Evolutionary conservation across 768 basidiomycete species (phyloP), one percentile per base, ranked within the genome.

Genomic region (Piloderma croceum): DNA sequence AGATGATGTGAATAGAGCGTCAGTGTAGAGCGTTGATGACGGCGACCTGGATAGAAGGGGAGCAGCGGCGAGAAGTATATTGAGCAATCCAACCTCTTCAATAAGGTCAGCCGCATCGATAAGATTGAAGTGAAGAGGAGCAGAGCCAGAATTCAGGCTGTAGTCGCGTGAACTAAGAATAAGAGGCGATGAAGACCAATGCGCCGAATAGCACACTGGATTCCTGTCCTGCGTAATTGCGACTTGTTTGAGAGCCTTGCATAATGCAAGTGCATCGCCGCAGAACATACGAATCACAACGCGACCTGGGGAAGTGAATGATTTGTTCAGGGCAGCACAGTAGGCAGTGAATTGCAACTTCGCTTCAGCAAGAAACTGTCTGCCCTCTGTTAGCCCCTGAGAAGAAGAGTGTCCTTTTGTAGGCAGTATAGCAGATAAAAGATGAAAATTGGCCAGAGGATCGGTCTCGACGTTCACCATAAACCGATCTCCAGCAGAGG

Each of bases 31-130:
- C 2, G 64, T 55, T 4, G 65, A 51, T 12, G 54, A 55, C 3
- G 55, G 36, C 6, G 61, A 50, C 10, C 47, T 43, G 7, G 39
- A 34, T 6, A 74, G 56, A 6, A 77, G 49, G 1, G 72, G 73
- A 1, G 61, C 41, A 1, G 65, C 49, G 4, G 57, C 55, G 23
- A 64, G 36, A 3, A 77, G 50, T 31, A 74, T 38, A 38, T 76
- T 77, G 15, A 76, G 43, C 7, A 73, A 50, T 0, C 73, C 74
- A n/a, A 69, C 20, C 45, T 71, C 69, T 47, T 77, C 74, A 2
- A 56, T 46, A 20, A 77, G 56, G 42, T 76, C 74, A 15, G 73
- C 74, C 0, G 74, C 68, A 23, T 77, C 72, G 25, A 77, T 69
- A 38, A 71, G 59, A 42, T 68, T 58, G 47, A 75, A 77, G 2